These are phyloP conservation scores for Citrus unshiu DNA, from an alignment of 345 rosid genomes.

Conservation along the genomic window DNA sequence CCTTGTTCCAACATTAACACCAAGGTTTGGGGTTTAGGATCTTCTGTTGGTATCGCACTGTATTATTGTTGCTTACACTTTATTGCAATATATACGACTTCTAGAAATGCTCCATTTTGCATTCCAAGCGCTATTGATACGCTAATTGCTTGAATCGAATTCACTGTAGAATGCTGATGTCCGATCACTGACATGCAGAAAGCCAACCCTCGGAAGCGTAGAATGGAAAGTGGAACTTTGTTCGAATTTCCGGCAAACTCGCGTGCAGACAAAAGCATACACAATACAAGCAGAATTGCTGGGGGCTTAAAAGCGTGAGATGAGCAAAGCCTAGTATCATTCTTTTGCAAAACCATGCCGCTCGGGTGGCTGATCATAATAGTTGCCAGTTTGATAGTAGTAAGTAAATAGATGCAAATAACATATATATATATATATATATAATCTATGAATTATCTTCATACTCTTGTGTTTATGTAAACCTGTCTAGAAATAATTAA, in stretches of 20 bases:
- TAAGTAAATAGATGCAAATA: neutral
- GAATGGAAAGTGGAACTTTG: neutral
- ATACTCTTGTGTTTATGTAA: neutral
- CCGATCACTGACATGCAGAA: neutral
- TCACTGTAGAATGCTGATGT: neutral
- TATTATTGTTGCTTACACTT: neutral
- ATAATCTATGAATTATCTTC: neutral
- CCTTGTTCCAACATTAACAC: neutral
- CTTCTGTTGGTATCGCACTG: too few species aligned
- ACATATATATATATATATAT: too few species aligned
- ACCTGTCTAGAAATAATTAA: conserved; percentile 8
- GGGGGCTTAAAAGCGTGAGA: neutral
- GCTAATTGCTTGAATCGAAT: neutral
- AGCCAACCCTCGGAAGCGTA: neutral
- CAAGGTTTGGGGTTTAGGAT: too few species aligned
- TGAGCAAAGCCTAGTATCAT: neutral
- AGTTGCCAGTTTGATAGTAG: neutral
- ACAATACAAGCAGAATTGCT: neutral
- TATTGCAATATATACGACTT: neutral
- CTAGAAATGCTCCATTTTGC: neutral
- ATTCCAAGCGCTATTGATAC: neutral
- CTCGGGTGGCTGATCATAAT: neutral
- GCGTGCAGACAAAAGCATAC: neutral
- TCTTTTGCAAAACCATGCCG: neutral
- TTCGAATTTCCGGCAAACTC: neutral